Base-by-base conservation (phyloP, 805 yeast genomes). In the Ogataea thermomethanolica region DNA sequence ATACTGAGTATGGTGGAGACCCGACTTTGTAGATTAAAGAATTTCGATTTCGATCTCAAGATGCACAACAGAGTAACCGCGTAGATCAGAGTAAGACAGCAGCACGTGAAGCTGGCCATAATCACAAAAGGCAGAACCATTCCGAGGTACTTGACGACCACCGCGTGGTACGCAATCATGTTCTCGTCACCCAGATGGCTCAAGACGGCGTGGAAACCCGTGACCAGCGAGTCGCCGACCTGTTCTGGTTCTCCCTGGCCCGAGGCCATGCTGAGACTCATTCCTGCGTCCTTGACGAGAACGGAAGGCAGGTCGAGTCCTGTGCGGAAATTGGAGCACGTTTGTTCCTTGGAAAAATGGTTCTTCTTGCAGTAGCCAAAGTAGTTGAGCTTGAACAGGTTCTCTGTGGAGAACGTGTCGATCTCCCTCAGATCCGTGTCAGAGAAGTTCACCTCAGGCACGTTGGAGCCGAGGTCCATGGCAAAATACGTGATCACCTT, bases 221-320 rank as follows among this genome's bases (percentile, higher is more conserved):
- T 48, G 10, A 65, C 69, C 43, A 73, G 61, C 17, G 72, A 62
- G 14, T 66, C 59, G 2, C 75, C 72, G 46, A 70, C 56, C 8
- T 51, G 54, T 3, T 55, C 56, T 4, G 71, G 59, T 46, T 71
- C 64, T 5, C 70, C 64, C 41, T 65, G 53, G 34, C 62, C 61
- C 4, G 78, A 66, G 20, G 69, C 54, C 20, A 55, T 53, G 8
- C 69, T 72, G 29, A 73, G 56, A 46, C 71, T 77, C 2, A 58
- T 59, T 4, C 77, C 79, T 9, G 78, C 65, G 55, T 78, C 83
- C 41, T 70, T 63, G 8, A 76, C 62, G 11, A 76, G 56, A 10
- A 71, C 70, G 7, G 74, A 61, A 7, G 72, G 56, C 11, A 76
- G 49, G 51, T 78, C 80, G 40, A 74, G 54, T 1, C 78, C 79